Evolutionary conservation across 179 eudicot species (phyloP).

Genomic region (Dionaea muscipula): DNA sequence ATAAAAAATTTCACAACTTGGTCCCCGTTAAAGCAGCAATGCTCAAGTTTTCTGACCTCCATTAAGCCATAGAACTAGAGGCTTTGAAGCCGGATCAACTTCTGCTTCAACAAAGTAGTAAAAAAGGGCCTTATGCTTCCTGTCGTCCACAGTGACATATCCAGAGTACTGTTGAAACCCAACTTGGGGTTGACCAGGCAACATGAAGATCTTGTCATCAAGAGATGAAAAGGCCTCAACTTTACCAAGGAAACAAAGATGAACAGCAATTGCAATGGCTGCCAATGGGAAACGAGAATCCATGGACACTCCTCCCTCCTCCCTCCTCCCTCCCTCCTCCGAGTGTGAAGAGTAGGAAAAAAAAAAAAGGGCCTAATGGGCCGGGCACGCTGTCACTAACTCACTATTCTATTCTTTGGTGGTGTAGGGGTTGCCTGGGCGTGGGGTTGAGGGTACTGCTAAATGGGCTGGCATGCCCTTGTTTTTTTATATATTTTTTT

Average conservation of each 20-base stretch:
- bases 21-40: slow-evolving; percentile 5
- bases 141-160: slow-evolving; percentile 60
- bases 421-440: no score
- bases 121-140: slow-evolving; percentile 49
- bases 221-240: slow-evolving; percentile 5
- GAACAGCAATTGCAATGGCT: slow-evolving; percentile 2
- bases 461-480: no score
- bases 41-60: slow-evolving; percentile 51
- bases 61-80: slow-evolving; percentile 84
- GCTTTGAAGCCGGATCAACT: slow-evolving; percentile 47
- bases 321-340: neutral
- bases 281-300: neutral
- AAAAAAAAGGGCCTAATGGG: slow-evolving; percentile 3
- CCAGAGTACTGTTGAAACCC: slow-evolving; percentile 71
- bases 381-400: no score
- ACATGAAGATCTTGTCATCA: slow-evolving; percentile 32
- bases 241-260: neutral
- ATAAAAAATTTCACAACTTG: neutral
- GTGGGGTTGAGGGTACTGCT: no score
- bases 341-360: slow-evolving; percentile 6
- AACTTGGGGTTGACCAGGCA: slow-evolving; percentile 85
- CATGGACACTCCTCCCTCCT: neutral
- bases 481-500: no score
- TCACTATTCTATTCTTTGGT: no score
- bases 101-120: slow-evolving; percentile 88